A percentile compares a stretch with the other conserved stretches of the same genome.
Evolutionary conservation across 2,329 filamentous ascomycete species (phyloP).

Genomic region (Plenodomus biglobosus): DNA sequence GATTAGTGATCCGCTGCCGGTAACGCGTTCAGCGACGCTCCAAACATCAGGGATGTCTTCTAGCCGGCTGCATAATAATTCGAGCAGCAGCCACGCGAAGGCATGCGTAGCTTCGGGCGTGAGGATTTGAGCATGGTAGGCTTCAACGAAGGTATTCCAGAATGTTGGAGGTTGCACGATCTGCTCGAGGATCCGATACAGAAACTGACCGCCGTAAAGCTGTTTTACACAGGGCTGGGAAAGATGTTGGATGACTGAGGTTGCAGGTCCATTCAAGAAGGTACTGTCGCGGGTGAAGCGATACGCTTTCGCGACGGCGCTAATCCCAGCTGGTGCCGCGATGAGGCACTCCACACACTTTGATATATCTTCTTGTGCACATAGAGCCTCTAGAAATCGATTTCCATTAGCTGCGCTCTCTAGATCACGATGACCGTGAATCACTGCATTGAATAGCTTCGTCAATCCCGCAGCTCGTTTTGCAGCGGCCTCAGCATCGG

Average conservation of each 20-base stretch:
- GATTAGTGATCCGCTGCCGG: constrained; percentile 22
- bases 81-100: constrained; percentile 49
- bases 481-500: constrained; percentile 19
- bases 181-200: constrained; percentile 50
- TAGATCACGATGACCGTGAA: constrained; percentile 46
- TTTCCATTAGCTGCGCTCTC: constrained; percentile 45
- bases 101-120: constrained; percentile 24
- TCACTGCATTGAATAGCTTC: constrained; percentile 46
- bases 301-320: constrained; percentile 46
- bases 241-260: constrained; percentile 42
- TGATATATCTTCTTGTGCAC: constrained; percentile 45
- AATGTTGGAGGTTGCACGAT: constrained; percentile 57
- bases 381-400: constrained; percentile 54
- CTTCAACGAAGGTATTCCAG: constrained; percentile 54
- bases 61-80: constrained; percentile 49
- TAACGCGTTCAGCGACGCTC: constrained; percentile 25
- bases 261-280: constrained; percentile 50
- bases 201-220: constrained; percentile 54
- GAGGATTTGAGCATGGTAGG: constrained; percentile 28
- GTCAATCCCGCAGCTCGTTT: constrained; percentile 37
- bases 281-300: constrained; percentile 47
- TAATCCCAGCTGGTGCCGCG: constrained; percentile 24
- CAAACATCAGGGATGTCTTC: constrained; percentile 30
- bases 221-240: constrained; percentile 51
- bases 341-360: constrained; percentile 44